Evolutionary conservation across 805 yeast species (phyloP).

Genomic region (Monosporozyma servazzii): DNA sequence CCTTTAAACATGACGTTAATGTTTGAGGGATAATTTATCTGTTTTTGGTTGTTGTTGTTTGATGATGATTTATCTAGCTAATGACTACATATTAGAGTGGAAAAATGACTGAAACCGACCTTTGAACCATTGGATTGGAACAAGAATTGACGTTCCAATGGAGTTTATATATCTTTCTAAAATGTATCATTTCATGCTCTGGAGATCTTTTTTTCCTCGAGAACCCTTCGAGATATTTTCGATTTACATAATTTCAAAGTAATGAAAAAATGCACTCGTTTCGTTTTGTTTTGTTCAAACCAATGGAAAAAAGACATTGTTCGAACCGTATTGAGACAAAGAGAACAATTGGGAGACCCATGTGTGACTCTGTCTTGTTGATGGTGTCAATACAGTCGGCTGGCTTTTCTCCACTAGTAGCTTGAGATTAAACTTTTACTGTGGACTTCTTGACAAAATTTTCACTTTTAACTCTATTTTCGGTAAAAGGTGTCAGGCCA

Average conservation of each 20-base stretch:
- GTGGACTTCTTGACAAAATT: no score
- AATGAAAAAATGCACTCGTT: background rate
- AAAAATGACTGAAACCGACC: background rate
- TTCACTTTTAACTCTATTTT: no score
- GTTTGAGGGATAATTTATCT: background rate
- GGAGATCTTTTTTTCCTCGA: background rate
- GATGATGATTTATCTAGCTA: background rate
- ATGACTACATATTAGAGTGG: background rate
- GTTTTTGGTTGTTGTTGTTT: background rate
- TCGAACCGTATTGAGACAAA: no score
- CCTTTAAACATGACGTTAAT: background rate
- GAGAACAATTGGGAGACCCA: no score
- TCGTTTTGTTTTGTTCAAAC: no score
- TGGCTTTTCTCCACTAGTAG: no score
- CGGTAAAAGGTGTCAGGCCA: no score
- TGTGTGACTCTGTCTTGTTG: no score
- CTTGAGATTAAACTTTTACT: no score
- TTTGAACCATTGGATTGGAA: background rate
- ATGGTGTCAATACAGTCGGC: no score
- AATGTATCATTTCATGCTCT: slow-evolving; percentile 1
- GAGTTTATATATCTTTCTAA: background rate
- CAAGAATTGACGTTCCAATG: background rate
- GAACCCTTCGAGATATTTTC: background rate
- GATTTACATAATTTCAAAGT: background rate
- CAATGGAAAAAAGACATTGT: no score